Conservation (phyloP, 768 basidiomycete species). For the Kwoniella europaea region DNA sequence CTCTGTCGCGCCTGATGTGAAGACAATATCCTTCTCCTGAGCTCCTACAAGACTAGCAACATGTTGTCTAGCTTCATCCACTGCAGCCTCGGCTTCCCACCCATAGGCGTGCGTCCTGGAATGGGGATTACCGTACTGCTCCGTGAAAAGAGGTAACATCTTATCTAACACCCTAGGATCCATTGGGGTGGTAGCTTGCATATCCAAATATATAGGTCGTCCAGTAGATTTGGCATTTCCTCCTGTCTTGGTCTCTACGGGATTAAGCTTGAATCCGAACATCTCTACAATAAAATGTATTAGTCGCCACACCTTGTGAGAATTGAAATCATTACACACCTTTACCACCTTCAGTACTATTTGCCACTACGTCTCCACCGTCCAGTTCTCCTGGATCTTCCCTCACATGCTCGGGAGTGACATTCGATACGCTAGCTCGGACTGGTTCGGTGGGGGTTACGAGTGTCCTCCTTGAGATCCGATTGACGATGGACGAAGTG, state of each 20-base stretch:
- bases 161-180: slow-evolving; percentile 96
- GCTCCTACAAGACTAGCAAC: slow-evolving; percentile 92
- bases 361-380: slow-evolving; percentile 40
- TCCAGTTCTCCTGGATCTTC: slow-evolving; percentile 49
- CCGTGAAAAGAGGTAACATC: slow-evolving; percentile 93
- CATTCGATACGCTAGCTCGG: slow-evolving; percentile 32
- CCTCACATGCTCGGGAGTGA: slow-evolving; percentile 26
- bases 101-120: slow-evolving; percentile 98
- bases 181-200: slow-evolving; percentile 98
- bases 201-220: slow-evolving; percentile 94
- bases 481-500: slow-evolving; percentile 11
- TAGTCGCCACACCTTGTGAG: neutral
- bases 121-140: slow-evolving; percentile 97
- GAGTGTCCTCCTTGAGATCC: slow-evolving; percentile 24
- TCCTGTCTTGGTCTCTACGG: slow-evolving; percentile 52
- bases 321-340: slow-evolving; percentile 25
- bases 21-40: slow-evolving; percentile 91
- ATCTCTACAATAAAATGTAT: slow-evolving; percentile 35
- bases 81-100: slow-evolving; percentile 96
- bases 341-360: slow-evolving; percentile 34
- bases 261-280: slow-evolving; percentile 57
- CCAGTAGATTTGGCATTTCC: slow-evolving; percentile 52
- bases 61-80: slow-evolving; percentile 91
- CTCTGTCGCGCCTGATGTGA: slow-evolving; percentile 98
- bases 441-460: slow-evolving; percentile 29